Evolutionary conservation across 2,329 filamentous ascomycete genomes (phyloP).

Genomic region (Gremmenia infestans): DNA sequence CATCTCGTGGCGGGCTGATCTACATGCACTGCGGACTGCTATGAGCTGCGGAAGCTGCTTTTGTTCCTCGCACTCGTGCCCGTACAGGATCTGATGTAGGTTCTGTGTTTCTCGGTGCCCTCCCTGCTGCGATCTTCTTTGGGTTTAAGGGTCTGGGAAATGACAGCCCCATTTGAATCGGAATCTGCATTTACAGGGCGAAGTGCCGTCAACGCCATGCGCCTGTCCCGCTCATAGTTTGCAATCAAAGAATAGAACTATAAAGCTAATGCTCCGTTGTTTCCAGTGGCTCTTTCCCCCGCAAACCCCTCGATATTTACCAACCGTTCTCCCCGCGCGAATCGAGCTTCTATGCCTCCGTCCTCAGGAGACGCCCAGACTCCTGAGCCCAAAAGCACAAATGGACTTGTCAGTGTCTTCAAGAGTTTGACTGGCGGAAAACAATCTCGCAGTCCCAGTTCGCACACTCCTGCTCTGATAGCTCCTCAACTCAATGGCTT

Average conservation of each 20-base stretch:
- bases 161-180: too few relatives aligned
- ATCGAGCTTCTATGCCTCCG: constrained; percentile 50
- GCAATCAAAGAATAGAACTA: not conserved
- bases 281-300: not conserved
- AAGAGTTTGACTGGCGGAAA: constrained; percentile 54
- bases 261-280: not conserved
- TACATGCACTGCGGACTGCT: not conserved
- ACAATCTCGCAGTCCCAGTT: constrained; percentile 45
- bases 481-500: constrained; percentile 40
- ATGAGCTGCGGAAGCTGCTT: not conserved
- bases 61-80: not conserved
- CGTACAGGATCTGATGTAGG: not conserved
- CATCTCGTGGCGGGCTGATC: not conserved
- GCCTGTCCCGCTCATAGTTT: too few relatives aligned
- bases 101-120: too few relatives aligned
- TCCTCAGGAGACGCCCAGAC: constrained; percentile 51
- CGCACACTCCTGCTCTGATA: constrained; percentile 33
- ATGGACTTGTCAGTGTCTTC: constrained; percentile 59
- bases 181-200: too few relatives aligned
- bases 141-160: too few relatives aligned
- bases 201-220: too few relatives aligned
- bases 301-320: not conserved
- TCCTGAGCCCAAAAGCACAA: constrained; percentile 49
- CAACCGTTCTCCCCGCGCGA: not conserved
- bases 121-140: too few relatives aligned